Evolutionary conservation across 2,329 filamentous ascomycete genomes (phyloP), one percentile per base, ranked within the genome.

Genomic region (Trichophyton benhamiae): DNA sequence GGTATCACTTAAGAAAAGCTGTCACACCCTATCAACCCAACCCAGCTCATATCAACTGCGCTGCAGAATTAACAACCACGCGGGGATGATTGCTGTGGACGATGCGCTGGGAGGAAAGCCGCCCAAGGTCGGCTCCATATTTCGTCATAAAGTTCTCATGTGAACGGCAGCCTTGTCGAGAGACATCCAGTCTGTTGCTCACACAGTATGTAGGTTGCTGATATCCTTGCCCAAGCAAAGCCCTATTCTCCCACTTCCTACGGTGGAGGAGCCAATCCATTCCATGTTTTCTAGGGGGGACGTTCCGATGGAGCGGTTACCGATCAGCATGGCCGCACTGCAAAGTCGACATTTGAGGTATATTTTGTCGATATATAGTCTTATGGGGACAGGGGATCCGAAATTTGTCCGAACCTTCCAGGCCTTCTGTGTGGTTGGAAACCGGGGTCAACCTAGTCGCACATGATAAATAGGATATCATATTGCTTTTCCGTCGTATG

Each of bases 341-440:
- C 30, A 36, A 33, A 52, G 55, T 60, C 58, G 60, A 48, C 57
- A 60, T 57, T 59, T 64, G 62, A 62, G 58, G 53, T 58, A 58
- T 61, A 52, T 58, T 55, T 36, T 36, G 48, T 52, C 25, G 30
- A 27, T 60, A 55, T 62, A 57, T 60, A 41, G 44, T 49, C 20
- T 22, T 49, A 60, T 60, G 36, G 25, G 52, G 53, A 15, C 42
- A 64, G 55, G 62, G 60, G 41, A 38, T 22, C n/a, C 36, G 41
- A 49, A 59, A 60, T 60, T 48, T 59, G 58, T 60, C 62, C 62
- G 62, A 62, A 52, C 42, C 46, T 64, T 62, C 62, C 60, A 62
- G 49, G 57, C 57, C 57, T 42, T 58, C 58, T 64, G 62, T 62
- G 48, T 58, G 58, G 60, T 60, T 53, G 58, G 33, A 52, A 22